Base-by-base conservation (phyloP, 1,284 basidiomycete species). In the Pseudozyma tsukubaensis region DNA sequence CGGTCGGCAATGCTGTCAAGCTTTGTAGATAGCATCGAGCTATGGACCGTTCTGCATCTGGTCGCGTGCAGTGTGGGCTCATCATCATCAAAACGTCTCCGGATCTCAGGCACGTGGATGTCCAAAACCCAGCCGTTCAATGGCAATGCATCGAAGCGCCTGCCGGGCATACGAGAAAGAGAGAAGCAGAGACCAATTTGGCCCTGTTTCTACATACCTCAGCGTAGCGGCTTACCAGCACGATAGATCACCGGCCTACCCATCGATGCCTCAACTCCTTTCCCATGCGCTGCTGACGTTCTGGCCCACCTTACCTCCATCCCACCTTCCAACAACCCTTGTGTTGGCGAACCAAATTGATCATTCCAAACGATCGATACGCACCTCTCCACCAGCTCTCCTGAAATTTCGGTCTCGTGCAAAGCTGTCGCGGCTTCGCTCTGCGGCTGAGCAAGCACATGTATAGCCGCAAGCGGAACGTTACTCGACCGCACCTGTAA, bases 401-500 rank as follows among this genome's bases (percentile, higher is more conserved):
- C 51, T 4, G 24, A 48, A 12, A 39, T n/a, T 4, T 1, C 18
- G 7, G 1, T 13, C 9, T 36, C 49, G 3, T 32, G 37, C 24
- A 18, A 3, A 13, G 35, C 24, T 29, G 24, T 47, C 2, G 9
- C 35, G 5, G 37, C 21, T 8, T 42, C 34, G 12, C 18, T 50
- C 19, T 44, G 45, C 39, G 51, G 51, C 16, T 53, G 49, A 5
- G 62, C 58, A 1, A 60, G 39, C 8, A 80, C 52, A 50, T 80
- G 78, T 32, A 80, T 51, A 16, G 75, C 63, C 19, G 66, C 62
- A 5, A 80, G 48, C 1, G 76, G 73, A 0, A 77, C 39, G 13
- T 37, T 55, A 50, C 78, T 80, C 8, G 71, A 72, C 13, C 66
- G 21, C 14, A 72, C 72, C 32, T 78, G 66, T 3, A 80, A 37